Evolutionary conservation across 1,284 basidiomycete genomes (phyloP).

Genomic region (Clitocybe nebularis): DNA sequence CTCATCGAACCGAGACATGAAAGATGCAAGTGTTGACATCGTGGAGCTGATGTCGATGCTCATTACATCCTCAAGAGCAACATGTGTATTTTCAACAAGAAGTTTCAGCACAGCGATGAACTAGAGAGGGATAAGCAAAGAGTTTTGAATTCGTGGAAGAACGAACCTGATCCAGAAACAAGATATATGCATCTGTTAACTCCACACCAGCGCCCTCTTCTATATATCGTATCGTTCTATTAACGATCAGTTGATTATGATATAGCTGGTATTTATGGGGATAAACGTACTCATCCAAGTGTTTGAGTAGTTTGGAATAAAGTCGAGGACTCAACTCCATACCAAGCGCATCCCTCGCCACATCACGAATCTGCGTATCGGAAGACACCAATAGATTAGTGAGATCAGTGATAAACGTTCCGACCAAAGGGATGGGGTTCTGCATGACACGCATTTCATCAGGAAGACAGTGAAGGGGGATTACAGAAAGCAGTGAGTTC

Average conservation of each 20-base stretch:
- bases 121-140: constrained; percentile 30
- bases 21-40: constrained; percentile 59
- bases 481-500: constrained; percentile 45
- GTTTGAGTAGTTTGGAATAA: constrained; percentile 62
- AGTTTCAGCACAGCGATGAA: constrained; percentile 73
- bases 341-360: constrained; percentile 78
- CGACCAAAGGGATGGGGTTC: constrained; percentile 54
- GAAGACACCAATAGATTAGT: constrained; percentile 67
- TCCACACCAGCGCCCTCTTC: constrained; percentile 24
- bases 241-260: not conserved
- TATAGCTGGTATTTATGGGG: not conserved
- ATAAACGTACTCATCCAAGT: constrained; percentile 66
- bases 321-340: constrained; percentile 71
- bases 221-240: constrained; percentile 27
- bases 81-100: constrained; percentile 70
- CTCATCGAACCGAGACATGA: constrained; percentile 63
- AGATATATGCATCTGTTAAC: constrained; percentile 50
- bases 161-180: constrained; percentile 74
- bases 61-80: constrained; percentile 55
- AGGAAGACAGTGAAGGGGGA: constrained; percentile 63
- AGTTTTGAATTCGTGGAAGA: constrained; percentile 6
- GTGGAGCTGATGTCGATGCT: constrained; percentile 70
- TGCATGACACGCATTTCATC: constrained; percentile 63
- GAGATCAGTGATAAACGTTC: constrained; percentile 64
- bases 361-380: constrained; percentile 65